Conservation (phyloP, 306 rosid species). For the Benincasa hispida region DNA sequence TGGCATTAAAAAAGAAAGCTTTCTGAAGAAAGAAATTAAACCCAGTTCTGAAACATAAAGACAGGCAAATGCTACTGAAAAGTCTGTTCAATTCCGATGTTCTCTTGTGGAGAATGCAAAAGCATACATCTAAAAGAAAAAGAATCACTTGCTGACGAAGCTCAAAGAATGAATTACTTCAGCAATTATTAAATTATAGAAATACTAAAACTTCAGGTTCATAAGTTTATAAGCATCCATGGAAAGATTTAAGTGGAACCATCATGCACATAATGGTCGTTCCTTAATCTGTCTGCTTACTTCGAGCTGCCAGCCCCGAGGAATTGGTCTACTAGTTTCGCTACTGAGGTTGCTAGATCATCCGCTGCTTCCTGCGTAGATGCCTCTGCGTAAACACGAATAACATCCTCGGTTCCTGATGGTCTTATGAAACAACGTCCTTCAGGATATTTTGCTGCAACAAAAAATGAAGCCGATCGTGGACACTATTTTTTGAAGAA, state of each 20-base stretch:
- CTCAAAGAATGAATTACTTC: not conserved
- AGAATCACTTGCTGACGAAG: not conserved
- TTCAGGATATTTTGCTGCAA: constrained; percentile 48
- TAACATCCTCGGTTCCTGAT: constrained; percentile 92
- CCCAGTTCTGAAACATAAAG: not conserved
- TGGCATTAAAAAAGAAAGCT: not conserved
- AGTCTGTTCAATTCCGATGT: not conserved
- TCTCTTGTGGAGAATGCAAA: not conserved
- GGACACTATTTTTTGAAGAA: not conserved
- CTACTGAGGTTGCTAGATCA: constrained; percentile 50
- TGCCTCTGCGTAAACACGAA: constrained; percentile 86
- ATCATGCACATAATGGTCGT: not conserved
- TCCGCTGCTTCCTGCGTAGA: constrained; percentile 62
- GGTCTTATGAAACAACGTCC: constrained; percentile 91
- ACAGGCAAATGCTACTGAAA: not conserved
- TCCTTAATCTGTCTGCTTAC: not conserved
- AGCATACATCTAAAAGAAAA: not conserved
- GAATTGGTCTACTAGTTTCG: constrained; percentile 52
- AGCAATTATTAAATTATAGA: not conserved
- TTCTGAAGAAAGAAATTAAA: not conserved
- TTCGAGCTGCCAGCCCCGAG: constrained; percentile 24
- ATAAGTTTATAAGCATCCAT: not conserved
- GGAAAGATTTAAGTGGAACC: not conserved
- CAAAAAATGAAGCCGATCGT: not conserved
- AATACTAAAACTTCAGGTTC: not conserved